A percentile compares a stretch with the other conserved stretches of the same genome.
phyloP scores from a whole-genome alignment of 805 yeast species.

The Saturnispora zaruensis region DNA sequence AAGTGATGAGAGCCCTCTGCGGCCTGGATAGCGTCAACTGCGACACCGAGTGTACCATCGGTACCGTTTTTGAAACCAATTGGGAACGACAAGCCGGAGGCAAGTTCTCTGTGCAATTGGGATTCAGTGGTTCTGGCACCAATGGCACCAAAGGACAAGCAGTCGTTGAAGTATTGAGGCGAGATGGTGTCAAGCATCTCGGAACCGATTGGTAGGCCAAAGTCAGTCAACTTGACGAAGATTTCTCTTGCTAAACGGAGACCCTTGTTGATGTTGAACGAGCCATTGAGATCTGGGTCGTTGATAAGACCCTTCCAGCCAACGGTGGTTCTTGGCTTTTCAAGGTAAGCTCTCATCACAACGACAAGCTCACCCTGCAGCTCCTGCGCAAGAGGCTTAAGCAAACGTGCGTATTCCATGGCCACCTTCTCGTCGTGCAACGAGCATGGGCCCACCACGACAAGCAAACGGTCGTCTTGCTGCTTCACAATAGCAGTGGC shows the following conservation, averaged over 20 bases:
- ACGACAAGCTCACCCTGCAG: slow-evolving; percentile 69
- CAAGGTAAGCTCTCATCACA: slow-evolving; percentile 95
- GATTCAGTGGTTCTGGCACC: slow-evolving; percentile 99
- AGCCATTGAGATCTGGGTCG: slow-evolving; percentile 89
- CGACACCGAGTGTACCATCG: slow-evolving; percentile 88
- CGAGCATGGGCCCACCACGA: slow-evolving; percentile 95
- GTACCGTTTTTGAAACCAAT: slow-evolving; percentile 98
- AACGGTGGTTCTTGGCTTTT: slow-evolving; percentile 97
- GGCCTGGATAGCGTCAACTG: slow-evolving; percentile 89
- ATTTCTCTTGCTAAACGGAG: slow-evolving; percentile 77
- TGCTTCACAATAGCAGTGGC: slow-evolving; percentile 67
- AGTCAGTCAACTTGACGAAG: slow-evolving; percentile 69
- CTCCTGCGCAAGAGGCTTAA: slow-evolving; percentile 60
- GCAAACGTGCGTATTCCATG: slow-evolving; percentile 69
- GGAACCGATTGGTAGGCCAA: slow-evolving; percentile 86
- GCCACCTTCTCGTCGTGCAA: slow-evolving; percentile 90
- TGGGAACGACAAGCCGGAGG: slow-evolving; percentile 98
- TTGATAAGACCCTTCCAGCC: slow-evolving; percentile 99
- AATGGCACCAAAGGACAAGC: slow-evolving; percentile 91
- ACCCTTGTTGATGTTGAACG: slow-evolving; percentile 94
- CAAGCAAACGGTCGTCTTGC: slow-evolving; percentile 73
- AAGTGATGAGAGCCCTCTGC: slow-evolving; percentile 91
- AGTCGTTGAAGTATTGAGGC: slow-evolving; percentile 89
- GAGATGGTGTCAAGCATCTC: slow-evolving; percentile 98
- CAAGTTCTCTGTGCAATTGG: slow-evolving; percentile 93